Percentiles rank a stretch among this genome's conserved stretches.
Conservation (phyloP, 2,329 filamentous ascomycete genomes). For the Penicillium corylophilum region DNA sequence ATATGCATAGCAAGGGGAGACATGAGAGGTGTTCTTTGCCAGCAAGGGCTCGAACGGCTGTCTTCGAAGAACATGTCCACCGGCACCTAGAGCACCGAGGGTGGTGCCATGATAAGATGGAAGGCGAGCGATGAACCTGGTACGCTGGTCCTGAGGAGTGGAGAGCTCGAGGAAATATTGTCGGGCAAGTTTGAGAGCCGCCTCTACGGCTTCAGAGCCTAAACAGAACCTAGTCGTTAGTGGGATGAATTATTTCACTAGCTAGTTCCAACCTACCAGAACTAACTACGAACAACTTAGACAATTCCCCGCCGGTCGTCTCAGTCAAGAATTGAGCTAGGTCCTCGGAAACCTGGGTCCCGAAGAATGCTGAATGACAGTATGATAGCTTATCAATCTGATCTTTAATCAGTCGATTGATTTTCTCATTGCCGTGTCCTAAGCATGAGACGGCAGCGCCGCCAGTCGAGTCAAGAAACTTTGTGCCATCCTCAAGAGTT, state of each 20-base stretch:
- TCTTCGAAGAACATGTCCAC: conserved; percentile 62
- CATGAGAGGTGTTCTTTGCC: conserved; percentile 55
- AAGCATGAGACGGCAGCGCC: conserved; percentile 72
- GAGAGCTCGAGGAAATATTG: conserved; percentile 65
- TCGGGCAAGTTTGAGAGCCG: conserved; percentile 64
- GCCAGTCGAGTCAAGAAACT: conserved; percentile 69
- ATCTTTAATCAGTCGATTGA: conserved; percentile 58
- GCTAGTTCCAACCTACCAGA: conserved; percentile 47
- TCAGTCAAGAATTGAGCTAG: conserved; percentile 52
- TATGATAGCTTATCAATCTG: conserved; percentile 63
- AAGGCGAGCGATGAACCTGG: conserved; percentile 63
- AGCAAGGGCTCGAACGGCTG: conserved; percentile 62
- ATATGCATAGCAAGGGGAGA: conserved; percentile 68
- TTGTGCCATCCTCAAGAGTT: conserved; percentile 55
- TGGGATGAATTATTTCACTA: neutral
- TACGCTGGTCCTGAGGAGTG: conserved; percentile 53
- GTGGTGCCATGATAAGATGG: conserved; percentile 72
- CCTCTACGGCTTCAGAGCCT: conserved; percentile 70
- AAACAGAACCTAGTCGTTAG: neutral
- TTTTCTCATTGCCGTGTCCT: conserved; percentile 63
- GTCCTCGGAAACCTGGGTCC: conserved; percentile 53
- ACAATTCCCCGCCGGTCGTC: conserved; percentile 54
- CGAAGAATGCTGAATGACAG: conserved; percentile 60
- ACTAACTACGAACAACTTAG: conserved; percentile 56
- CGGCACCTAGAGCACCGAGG: conserved; percentile 63